Evolutionary conservation across 164 flowering plant species (phyloP).

Genomic region (Cinnamomum micranthum): DNA sequence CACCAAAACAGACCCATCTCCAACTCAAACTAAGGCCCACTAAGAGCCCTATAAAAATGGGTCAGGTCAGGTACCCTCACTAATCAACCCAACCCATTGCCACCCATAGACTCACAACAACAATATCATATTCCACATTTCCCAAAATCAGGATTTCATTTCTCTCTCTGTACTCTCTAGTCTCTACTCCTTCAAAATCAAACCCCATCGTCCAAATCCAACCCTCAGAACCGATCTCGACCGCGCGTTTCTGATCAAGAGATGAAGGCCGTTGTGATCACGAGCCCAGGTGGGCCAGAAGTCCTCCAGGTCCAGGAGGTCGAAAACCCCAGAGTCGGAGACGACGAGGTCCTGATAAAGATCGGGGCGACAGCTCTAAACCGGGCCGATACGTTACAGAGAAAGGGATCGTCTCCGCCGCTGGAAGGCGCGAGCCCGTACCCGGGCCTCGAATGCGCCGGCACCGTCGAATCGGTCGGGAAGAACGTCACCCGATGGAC

Average conservation of each 20-base stretch:
- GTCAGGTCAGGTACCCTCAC: too few species aligned
- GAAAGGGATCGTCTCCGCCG: conserved; percentile 60
- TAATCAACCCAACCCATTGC: too few species aligned
- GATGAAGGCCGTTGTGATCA: conserved; percentile 89
- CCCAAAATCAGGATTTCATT: neutral
- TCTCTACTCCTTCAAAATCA: too few species aligned
- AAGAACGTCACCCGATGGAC: conserved; percentile 71
- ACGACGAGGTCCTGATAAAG: conserved; percentile 72
- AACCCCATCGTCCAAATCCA: too few species aligned
- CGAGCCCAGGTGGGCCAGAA: conserved; percentile 69
- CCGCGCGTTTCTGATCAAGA: neutral
- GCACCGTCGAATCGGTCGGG: conserved; percentile 66
- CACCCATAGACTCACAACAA: too few species aligned
- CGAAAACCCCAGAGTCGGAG: conserved; percentile 61
- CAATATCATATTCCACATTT: too few species aligned
- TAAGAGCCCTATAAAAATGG: too few species aligned
- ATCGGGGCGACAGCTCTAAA: conserved; percentile 75
- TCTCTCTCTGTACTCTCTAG: neutral
- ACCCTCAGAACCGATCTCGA: neutral
- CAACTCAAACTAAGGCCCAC: too few species aligned
- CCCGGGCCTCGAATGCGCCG: conserved; percentile 89
- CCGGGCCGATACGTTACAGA: conserved; percentile 70
- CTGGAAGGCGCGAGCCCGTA: conserved; percentile 65
- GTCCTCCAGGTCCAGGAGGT: conserved; percentile 71
- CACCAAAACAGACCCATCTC: too few species aligned